Base-by-base conservation (phyloP, 73 alveolate species). In the Uronychia setigera region DNA sequence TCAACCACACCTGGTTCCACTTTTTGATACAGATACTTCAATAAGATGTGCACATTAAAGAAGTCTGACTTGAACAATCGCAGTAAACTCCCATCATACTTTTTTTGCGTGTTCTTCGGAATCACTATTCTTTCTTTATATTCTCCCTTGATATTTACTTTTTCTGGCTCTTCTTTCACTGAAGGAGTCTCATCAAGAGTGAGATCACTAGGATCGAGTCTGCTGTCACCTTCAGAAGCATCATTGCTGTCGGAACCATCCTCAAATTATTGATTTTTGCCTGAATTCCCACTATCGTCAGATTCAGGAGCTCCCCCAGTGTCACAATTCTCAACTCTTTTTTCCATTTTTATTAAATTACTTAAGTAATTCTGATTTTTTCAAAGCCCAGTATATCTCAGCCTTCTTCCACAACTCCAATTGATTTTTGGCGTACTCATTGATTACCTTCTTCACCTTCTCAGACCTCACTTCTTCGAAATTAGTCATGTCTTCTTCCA, bases 1-100 rank as follows among this genome's bases (percentile, higher is more conserved):
- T 79, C 93, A 14, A 88, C 74, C 0, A 92, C 92, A 32, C 92
- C 93, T 5, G 76, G 86, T 13, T 58, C n/a, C 26, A 33, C 29
- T 46, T 76, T 34, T 32, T 77, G 83, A 29, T 77, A 76, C 13
- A 92, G 77, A 77, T 92, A 87, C 0, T 81, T 75, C 32, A 90
- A 30, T 27, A 92, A 86, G 88, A 92, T 80, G 85, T 87, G 94
- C 27, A 88, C 84, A 29, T 77, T 92, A 60, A 91, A 88, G 74
- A 80, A 80, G 59, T 92, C 97, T 0, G 91, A 82, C 26, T 82
- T 77, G 60, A 91, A 77, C 57, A 89, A 80, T 32, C 83, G 83
- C 33, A 84, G 83, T 46, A 89, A 78, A 35, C 92, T 82, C 11
- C 95, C 92, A 84, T 85, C 95, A 60, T 89, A 89, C 88, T 89